Percentiles rank a stretch among this genome's conserved stretches.
phyloP scores from a whole-genome alignment of 768 basidiomycete species.

The Macrolepiota dolichaula region DNA sequence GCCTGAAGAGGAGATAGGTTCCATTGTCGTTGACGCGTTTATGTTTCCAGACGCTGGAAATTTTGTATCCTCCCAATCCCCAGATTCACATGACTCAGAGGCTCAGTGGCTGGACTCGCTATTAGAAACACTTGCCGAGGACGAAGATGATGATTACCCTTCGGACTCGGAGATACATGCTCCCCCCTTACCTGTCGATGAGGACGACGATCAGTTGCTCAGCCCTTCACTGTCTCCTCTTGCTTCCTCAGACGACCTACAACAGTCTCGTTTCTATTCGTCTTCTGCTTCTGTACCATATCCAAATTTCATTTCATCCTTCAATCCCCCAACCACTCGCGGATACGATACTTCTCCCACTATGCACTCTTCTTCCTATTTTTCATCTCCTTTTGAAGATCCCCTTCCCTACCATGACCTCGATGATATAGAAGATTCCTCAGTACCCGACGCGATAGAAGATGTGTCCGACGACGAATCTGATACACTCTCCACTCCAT shows the following conservation, averaged over 20 bases:
- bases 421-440: slow-evolving; percentile 65
- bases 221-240: slow-evolving; percentile 68
- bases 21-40: slow-evolving; percentile 64
- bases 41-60: slow-evolving; percentile 78
- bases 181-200: slow-evolving; percentile 49
- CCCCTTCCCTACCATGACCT: slow-evolving; percentile 60
- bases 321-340: slow-evolving; percentile 27
- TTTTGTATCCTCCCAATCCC: slow-evolving; percentile 34
- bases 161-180: slow-evolving; percentile 42
- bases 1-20: slow-evolving; percentile 46
- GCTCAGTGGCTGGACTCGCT: slow-evolving; percentile 82
- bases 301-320: slow-evolving; percentile 27
- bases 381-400: slow-evolving; percentile 43
- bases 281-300: slow-evolving; percentile 43
- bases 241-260: slow-evolving; percentile 76
- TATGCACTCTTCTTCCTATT: slow-evolving; percentile 44
- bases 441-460: slow-evolving; percentile 79
- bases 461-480: slow-evolving; percentile 86
- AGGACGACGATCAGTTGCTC: slow-evolving; percentile 60
- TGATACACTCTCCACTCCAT: slow-evolving; percentile 63
- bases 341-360: slow-evolving; percentile 47
- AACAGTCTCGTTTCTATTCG: slow-evolving; percentile 44
- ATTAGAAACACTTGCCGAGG: slow-evolving; percentile 69
- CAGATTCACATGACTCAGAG: slow-evolving; percentile 52
- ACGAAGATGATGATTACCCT: slow-evolving; percentile 56